A percentile compares a stretch with the other conserved stretches of the same genome.
Conservation (phyloP, 2,329 filamentous ascomycete species). For the Eutypa lata region DNA sequence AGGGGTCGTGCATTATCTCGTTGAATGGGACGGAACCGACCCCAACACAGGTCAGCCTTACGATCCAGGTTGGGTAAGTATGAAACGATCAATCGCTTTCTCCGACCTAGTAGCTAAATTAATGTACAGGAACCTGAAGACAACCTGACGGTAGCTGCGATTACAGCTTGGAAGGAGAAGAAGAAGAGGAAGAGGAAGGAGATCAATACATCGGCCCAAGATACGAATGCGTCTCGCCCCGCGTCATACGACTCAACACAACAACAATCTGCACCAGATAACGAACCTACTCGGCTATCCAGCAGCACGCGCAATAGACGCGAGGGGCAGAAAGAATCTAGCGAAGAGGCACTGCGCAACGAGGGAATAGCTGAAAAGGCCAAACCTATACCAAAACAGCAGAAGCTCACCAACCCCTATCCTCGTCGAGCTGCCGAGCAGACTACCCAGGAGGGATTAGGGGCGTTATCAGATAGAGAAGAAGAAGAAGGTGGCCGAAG, state of each 20-base stretch:
- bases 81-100: slow-evolving; percentile 3
- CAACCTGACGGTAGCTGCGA: slow-evolving; percentile 21
- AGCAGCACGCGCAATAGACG: slow-evolving; percentile 1
- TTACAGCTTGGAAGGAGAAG: slow-evolving; percentile 20
- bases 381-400: slow-evolving; percentile 1
- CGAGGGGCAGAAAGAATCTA: slow-evolving; percentile 2
- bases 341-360: slow-evolving; percentile 1
- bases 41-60: slow-evolving; percentile 45
- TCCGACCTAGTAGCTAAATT: not conserved
- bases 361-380: slow-evolving; percentile 1
- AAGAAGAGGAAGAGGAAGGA: slow-evolving; percentile 14
- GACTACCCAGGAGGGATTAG: not conserved
- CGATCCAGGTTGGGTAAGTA: slow-evolving; percentile 53
- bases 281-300: slow-evolving; percentile 5
- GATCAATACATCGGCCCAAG: slow-evolving; percentile 1
- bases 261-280: slow-evolving; percentile 3
- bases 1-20: slow-evolving; percentile 40
- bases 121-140: slow-evolving; percentile 21
- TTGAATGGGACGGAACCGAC: slow-evolving; percentile 54
- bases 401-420: slow-evolving; percentile 1
- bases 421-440: not conserved
- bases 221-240: slow-evolving; percentile 5
- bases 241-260: not conserved
- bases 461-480: too few relatives aligned
- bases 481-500: not conserved